phyloP scores from a whole-genome alignment of 805 yeast genomes.

The Myxozyma mucilagina region DNA sequence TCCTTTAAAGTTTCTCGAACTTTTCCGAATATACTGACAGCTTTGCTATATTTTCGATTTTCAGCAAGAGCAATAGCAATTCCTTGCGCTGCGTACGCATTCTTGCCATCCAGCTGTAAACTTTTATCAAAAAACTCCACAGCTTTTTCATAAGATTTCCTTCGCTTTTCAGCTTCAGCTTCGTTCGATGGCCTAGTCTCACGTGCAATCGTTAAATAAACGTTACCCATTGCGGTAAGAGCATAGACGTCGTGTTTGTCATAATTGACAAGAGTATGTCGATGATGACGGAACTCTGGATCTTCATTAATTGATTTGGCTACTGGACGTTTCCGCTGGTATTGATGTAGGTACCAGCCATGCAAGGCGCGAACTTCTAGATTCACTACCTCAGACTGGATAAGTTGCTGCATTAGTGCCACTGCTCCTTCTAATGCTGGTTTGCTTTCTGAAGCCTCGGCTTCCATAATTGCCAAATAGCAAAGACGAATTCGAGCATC shows the following conservation, averaged over 20 bases:
- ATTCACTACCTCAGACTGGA: constrained; percentile 57
- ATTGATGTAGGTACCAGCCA: constrained; percentile 75
- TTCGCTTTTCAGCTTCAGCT: constrained; percentile 57
- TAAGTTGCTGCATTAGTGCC: constrained; percentile 51
- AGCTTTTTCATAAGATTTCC: constrained; percentile 82
- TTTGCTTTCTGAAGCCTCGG: constrained; percentile 33
- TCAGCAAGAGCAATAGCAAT: constrained; percentile 91
- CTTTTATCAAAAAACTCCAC: constrained; percentile 90
- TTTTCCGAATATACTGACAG: constrained; percentile 83
- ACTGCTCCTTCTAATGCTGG: constrained; percentile 42
- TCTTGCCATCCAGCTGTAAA: constrained; percentile 73
- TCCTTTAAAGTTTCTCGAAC: constrained; percentile 87
- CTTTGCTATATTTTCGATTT: constrained; percentile 57
- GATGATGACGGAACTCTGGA: constrained; percentile 76
- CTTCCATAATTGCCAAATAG: constrained; percentile 53
- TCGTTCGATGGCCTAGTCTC: constrained; percentile 57
- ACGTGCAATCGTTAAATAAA: constrained; percentile 76
- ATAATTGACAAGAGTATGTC: constrained; percentile 75
- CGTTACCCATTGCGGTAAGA: constrained; percentile 82
- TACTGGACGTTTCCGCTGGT: constrained; percentile 35
- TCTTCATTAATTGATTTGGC: constrained; percentile 54
- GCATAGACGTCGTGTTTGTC: constrained; percentile 88
- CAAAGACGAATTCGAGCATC: constrained; percentile 74
- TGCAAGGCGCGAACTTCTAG: constrained; percentile 86
- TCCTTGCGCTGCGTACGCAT: constrained; percentile 97